phyloP scores from a whole-genome alignment of 176 grass and related monocot genomes.

The Phragmites australis region DNA sequence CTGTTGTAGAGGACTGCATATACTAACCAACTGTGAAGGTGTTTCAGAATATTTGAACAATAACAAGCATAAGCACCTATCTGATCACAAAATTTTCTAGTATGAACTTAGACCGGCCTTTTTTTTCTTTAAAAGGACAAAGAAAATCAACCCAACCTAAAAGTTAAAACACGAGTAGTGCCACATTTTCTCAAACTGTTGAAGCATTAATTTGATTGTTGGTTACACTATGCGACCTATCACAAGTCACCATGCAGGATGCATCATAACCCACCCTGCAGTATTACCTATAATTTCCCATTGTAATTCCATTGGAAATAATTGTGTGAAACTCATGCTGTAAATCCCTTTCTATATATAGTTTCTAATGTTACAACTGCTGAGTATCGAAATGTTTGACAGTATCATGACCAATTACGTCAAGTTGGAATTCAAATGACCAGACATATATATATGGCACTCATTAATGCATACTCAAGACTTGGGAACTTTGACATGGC shows the following conservation, averaged over 20 bases:
- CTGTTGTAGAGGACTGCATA: slow-evolving; percentile 10
- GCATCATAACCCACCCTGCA: background rate
- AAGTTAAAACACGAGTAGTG: background rate
- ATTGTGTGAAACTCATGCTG: slow-evolving; percentile 4
- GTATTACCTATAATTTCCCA: slow-evolving; percentile 25
- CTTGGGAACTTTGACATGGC: slow-evolving; percentile 84
- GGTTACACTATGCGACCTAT: background rate
- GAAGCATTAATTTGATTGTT: slow-evolving; percentile 21
- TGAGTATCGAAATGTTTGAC: slow-evolving; percentile 45
- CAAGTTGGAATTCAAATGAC: slow-evolving; percentile 63
- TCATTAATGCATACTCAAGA: slow-evolving; percentile 78
- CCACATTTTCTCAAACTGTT: slow-evolving; percentile 15
- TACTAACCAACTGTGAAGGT: slow-evolving; percentile 5
- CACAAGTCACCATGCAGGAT: slow-evolving; percentile 8
- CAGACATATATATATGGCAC: slow-evolving; percentile 65
- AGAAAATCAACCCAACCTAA: background rate
- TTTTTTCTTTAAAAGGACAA: background rate
- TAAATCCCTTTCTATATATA: slow-evolving; percentile 8
- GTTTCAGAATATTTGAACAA: slow-evolving; percentile 21
- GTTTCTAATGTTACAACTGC: background rate
- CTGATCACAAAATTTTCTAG: slow-evolving; percentile 23
- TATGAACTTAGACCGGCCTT: background rate
- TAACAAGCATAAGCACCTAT: slow-evolving; percentile 21
- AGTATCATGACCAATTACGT: slow-evolving; percentile 73
- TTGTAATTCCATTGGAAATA: slow-evolving; percentile 25